Percentiles rank a stretch among this genome's conserved stretches.
Evolutionary conservation across 2,329 filamentous ascomycete species (phyloP).

Genomic region (Arthrobotrys megalospora): DNA sequence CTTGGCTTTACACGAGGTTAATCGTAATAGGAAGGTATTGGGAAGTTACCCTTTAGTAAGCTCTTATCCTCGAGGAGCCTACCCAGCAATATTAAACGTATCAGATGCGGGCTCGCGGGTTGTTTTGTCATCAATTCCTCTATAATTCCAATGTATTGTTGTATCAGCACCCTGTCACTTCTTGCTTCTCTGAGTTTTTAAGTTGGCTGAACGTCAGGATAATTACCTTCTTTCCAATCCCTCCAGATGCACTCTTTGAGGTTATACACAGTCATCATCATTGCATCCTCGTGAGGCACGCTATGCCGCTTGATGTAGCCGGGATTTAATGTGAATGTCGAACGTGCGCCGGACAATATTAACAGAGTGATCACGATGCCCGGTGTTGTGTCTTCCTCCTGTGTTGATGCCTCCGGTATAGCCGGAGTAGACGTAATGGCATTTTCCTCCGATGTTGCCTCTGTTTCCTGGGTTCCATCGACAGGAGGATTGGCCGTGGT

Average conservation of each 20-base stretch:
- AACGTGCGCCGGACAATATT: conserved; percentile 63
- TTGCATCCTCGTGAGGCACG: conserved; percentile 62
- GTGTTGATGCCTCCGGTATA: conserved; percentile 29
- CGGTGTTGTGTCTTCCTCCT: conserved; percentile 56
- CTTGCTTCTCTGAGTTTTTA: neutral
- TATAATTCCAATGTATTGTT: neutral
- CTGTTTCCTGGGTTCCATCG: conserved; percentile 36
- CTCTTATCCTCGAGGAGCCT: conserved; percentile 53
- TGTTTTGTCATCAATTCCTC: conserved; percentile 54
- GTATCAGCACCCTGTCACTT: neutral
- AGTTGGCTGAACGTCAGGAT: neutral
- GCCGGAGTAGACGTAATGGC: conserved; percentile 31
- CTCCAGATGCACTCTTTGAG: conserved; percentile 65
- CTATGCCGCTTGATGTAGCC: conserved; percentile 63
- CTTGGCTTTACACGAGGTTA: neutral
- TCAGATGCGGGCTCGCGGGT: conserved; percentile 52
- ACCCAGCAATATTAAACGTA: conserved; percentile 53
- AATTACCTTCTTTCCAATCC: conserved; percentile 64
- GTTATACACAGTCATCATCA: conserved; percentile 64
- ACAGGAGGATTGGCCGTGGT: neutral
- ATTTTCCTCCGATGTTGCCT: conserved; percentile 43
- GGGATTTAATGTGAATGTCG: conserved; percentile 63
- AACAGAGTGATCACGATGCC: conserved; percentile 60
- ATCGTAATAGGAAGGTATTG: conserved; percentile 13
- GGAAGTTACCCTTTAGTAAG: conserved; percentile 53